These are phyloP conservation scores for Candida ulmi DNA, from an alignment of 805 yeast genomes.

Conservation along the genomic window DNA sequence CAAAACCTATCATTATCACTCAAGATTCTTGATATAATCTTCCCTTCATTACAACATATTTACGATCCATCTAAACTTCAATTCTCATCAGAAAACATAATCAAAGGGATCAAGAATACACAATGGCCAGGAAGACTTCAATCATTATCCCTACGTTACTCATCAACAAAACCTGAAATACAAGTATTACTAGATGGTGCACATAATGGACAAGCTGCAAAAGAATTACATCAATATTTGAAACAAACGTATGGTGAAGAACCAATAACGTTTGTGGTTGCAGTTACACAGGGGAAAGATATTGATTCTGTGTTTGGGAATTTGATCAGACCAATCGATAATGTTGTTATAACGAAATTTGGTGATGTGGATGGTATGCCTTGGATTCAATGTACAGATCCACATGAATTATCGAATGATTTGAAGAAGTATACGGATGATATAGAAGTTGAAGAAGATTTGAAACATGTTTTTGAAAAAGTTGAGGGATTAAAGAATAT, in stretches of 20 bases:
- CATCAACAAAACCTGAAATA: conserved; percentile 19
- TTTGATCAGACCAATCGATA: conserved; percentile 46
- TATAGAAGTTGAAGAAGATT: conserved; percentile 20
- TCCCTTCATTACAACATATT: conserved; percentile 19
- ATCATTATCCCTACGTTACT: conserved; percentile 26
- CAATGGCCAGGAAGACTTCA: conserved; percentile 91
- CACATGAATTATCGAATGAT: conserved; percentile 19
- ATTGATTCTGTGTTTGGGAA: conserved; percentile 44
- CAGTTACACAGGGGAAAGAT: conserved; percentile 71
- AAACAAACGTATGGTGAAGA: conserved; percentile 17
- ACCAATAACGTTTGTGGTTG: conserved; percentile 51
- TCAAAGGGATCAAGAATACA: conserved; percentile 48
- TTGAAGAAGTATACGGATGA: conserved; percentile 23
- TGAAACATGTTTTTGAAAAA: conserved; percentile 22
- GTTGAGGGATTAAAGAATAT: conserved; percentile 22
- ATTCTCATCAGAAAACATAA: conserved; percentile 32
- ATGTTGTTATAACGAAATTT: conserved; percentile 58
- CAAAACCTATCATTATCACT: conserved; percentile 68
- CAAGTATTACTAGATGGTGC: conserved; percentile 79
- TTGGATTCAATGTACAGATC: conserved; percentile 61
- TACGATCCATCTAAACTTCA: conserved; percentile 18
- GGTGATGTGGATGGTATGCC: conserved; percentile 86
- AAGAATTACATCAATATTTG: conserved; percentile 57
- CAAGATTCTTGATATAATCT: conserved; percentile 39
- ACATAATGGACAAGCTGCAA: conserved; percentile 82